A percentile compares a stretch with the other conserved stretches of the same genome.
Evolutionary conservation across 2,329 filamentous ascomycete species (phyloP).

Genomic region (Lachnellula hyalina): DNA sequence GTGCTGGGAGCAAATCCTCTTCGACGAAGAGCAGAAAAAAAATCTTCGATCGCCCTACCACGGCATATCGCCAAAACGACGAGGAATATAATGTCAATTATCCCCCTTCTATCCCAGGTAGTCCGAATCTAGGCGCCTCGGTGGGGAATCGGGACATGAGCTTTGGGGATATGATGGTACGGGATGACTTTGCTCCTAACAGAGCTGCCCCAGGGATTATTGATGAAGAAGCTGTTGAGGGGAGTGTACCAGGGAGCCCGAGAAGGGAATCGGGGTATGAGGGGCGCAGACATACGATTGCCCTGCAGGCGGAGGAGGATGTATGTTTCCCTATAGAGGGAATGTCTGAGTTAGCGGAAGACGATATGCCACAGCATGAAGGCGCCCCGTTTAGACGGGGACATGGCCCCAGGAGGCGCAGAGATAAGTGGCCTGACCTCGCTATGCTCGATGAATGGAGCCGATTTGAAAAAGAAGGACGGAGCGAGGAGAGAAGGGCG

Average conservation of each 20-base stretch:
- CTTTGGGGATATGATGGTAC: conserved; percentile 66
- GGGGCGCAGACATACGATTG: conserved; percentile 51
- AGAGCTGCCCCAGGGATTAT: conserved; percentile 12
- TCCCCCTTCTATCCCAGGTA: conserved; percentile 61
- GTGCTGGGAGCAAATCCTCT: conserved; percentile 37
- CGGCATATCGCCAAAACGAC: conserved; percentile 21
- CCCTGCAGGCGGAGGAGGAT: conserved; percentile 70
- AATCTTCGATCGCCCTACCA: conserved; percentile 26
- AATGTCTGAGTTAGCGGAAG: conserved; percentile 75
- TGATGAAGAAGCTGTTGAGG: conserved; percentile 28
- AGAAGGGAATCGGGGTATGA: conserved; percentile 23
- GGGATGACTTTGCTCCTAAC: conserved; percentile 50
- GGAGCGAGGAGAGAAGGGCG: conserved; percentile 73
- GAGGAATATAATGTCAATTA: conserved; percentile 62
- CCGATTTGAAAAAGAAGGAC: conserved; percentile 79
- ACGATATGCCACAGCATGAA: conserved; percentile 55
- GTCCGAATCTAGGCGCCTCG: conserved; percentile 47
- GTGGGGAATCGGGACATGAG: conserved; percentile 44
- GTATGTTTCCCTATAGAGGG: conserved; percentile 84
- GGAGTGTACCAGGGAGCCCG: conserved; percentile 18
- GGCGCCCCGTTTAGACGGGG: conserved; percentile 33
- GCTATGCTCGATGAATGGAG: conserved; percentile 84
- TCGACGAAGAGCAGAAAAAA: conserved; percentile 36
- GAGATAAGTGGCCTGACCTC: conserved; percentile 81
- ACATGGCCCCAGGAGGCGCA: conserved; percentile 43